A percentile compares a stretch with the other conserved stretches of the same genome.
Evolutionary conservation across 495 filamentous ascomycete species (phyloP).

Genomic region (Talaromyces proteolyticus): DNA sequence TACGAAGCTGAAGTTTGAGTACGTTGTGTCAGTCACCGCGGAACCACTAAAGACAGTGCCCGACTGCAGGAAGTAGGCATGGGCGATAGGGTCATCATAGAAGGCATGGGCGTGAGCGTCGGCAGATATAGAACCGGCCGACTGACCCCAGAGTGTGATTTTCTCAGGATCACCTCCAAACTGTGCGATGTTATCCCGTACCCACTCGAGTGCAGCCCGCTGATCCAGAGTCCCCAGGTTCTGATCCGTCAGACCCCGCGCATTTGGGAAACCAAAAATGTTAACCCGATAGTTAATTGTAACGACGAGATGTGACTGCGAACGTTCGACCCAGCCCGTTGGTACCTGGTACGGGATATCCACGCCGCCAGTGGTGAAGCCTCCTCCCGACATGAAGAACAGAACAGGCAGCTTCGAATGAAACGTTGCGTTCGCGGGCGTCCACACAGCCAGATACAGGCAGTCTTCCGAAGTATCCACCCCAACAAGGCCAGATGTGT

Average conservation of each 20-base stretch:
- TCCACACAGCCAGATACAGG: constrained; percentile 41
- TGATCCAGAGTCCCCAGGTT: constrained; percentile 41
- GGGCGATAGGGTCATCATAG: neutral
- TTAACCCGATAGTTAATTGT: constrained; percentile 33
- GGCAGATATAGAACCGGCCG: constrained; percentile 50
- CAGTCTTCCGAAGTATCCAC: constrained; percentile 39
- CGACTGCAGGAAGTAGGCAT: neutral
- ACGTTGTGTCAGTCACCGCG: neutral
- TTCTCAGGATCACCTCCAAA: constrained; percentile 47
- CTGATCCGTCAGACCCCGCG: constrained; percentile 49
- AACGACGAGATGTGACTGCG: constrained; percentile 48
- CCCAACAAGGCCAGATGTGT: neutral
- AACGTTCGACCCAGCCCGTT: constrained; percentile 42
- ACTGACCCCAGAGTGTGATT: constrained; percentile 52
- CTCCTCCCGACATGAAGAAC: neutral
- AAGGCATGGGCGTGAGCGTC: neutral
- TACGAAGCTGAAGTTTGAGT: neutral
- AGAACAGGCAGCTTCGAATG: neutral
- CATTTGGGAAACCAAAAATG: constrained; percentile 47
- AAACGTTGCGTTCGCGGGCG: constrained; percentile 27
- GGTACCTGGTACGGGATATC: constrained; percentile 48
- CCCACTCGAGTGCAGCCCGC: constrained; percentile 44
- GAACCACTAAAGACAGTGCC: neutral
- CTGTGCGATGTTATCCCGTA: constrained; percentile 55
- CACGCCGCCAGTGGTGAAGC: constrained; percentile 45